Evolutionary conservation across 768 basidiomycete species (phyloP).

Genomic region (Rhodotorula babjevae): DNA sequence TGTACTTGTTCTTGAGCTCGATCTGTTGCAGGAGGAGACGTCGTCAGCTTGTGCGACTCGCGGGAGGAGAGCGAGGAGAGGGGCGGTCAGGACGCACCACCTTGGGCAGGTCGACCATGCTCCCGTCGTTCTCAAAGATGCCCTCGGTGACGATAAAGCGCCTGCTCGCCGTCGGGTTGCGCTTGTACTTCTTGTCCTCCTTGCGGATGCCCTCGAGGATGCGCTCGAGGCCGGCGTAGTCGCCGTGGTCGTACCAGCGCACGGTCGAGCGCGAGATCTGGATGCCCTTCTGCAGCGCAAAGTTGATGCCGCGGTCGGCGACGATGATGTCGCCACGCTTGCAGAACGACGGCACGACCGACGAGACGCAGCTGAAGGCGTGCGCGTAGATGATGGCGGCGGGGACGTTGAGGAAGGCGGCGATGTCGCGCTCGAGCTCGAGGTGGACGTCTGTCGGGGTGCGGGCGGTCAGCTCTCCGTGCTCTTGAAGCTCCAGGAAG

Average conservation of each 20-base stretch:
- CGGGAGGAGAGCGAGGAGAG: too few relatives aligned
- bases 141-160: conserved; percentile 96
- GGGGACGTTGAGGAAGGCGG: conserved; percentile 84
- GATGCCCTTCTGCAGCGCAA: conserved; percentile 91
- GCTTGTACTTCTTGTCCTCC: conserved; percentile 76
- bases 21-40: conserved; percentile 64
- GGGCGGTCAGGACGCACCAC: conserved; percentile 57
- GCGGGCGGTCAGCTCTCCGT: not conserved
- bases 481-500: too few relatives aligned
- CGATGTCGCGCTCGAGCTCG: conserved; percentile 78
- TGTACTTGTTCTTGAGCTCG: conserved; percentile 90
- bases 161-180: conserved; percentile 64
- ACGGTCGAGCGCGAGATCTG: conserved; percentile 87
- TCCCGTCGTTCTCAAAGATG: conserved; percentile 90
- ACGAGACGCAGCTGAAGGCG: conserved; percentile 82
- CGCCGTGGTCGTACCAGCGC: conserved; percentile 95
- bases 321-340: conserved; percentile 97
- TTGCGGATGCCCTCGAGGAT: conserved; percentile 77
- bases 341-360: conserved; percentile 94
- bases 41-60: not conserved
- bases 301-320: conserved; percentile 94
- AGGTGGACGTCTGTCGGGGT: conserved; percentile 78
- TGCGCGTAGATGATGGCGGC: conserved; percentile 88
- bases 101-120: conserved; percentile 85
- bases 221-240: conserved; percentile 82